Evolutionary conservation across 225 moss, liverwort and hornwort genomes (phyloP).

Genomic region (Polytrichum formosum): DNA sequence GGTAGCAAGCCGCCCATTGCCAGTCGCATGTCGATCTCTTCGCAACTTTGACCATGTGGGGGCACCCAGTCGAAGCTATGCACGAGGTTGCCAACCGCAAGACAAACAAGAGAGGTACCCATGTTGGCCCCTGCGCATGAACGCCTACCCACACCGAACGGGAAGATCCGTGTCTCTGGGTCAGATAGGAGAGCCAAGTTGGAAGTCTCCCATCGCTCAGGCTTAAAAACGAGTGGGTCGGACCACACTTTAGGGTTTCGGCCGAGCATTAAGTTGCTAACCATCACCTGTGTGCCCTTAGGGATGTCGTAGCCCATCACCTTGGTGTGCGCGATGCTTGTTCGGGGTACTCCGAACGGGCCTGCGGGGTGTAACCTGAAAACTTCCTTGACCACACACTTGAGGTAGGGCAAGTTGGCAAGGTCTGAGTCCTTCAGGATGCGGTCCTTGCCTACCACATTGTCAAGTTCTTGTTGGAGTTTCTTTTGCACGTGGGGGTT

Average conservation of each 20-base stretch:
- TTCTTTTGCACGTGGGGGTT: background rate
- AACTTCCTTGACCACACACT: conserved; percentile 6
- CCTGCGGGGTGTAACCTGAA: conserved; percentile 13
- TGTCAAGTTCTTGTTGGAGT: conserved; percentile 9
- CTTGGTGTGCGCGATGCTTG: background rate
- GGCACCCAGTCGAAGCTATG: conserved; percentile 11
- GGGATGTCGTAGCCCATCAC: conserved; percentile 11
- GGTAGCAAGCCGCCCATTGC: background rate
- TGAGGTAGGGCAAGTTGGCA: conserved; percentile 1
- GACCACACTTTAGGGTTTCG: background rate
- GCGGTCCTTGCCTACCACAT: background rate
- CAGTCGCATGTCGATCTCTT: conserved; percentile 9
- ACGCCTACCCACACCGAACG: conserved; percentile 10
- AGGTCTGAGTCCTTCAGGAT: conserved; percentile 1
- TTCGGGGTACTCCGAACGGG: conserved; percentile 7
- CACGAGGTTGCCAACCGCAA: conserved; percentile 2
- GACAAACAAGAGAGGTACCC: conserved; percentile 1
- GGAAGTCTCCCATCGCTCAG: conserved; percentile 10
- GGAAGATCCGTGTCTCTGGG: conserved; percentile 2
- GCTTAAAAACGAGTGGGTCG: conserved; percentile 3
- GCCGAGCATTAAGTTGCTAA: conserved; percentile 3
- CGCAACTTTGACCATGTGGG: background rate
- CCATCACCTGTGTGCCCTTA: conserved; percentile 7
- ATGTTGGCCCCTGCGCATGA: background rate
- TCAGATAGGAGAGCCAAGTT: background rate